Percentiles rank a stretch among this genome's conserved stretches.
Conservation (phyloP, 2,329 filamentous ascomycete genomes). For the Pseudogymnoascus sp. region DNA sequence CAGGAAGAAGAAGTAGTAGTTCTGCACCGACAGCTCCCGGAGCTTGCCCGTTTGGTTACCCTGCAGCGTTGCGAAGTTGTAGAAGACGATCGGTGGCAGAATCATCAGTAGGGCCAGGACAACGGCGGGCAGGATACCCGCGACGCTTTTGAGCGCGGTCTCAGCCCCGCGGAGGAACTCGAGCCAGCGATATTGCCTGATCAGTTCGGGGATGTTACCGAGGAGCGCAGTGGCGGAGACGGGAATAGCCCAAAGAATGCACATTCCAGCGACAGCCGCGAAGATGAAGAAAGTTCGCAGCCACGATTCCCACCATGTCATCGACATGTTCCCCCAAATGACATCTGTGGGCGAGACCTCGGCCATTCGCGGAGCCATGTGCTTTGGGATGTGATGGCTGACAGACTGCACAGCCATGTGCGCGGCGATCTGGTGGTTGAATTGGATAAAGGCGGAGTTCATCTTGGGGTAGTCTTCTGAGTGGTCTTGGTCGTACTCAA, state of each 20-base stretch:
- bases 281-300: slow-evolving; percentile 51
- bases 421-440: slow-evolving; percentile 93
- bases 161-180: slow-evolving; percentile 55
- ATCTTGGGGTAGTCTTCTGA: slow-evolving; percentile 82
- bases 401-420: slow-evolving; percentile 96
- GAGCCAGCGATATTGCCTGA: slow-evolving; percentile 59
- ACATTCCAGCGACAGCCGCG: slow-evolving; percentile 59
- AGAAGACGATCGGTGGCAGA: slow-evolving; percentile 73
- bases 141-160: slow-evolving; percentile 54
- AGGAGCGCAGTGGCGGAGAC: slow-evolving; percentile 81
- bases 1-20: slow-evolving; percentile 87
- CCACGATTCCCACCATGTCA: slow-evolving; percentile 89
- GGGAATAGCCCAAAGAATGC: slow-evolving; percentile 83
- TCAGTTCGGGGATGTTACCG: slow-evolving; percentile 66
- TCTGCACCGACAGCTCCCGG: slow-evolving; percentile 74
- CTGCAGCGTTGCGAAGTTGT: slow-evolving; percentile 61
- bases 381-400: slow-evolving; percentile 81
- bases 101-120: slow-evolving; percentile 69
- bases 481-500: slow-evolving; percentile 79
- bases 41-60: slow-evolving; percentile 77
- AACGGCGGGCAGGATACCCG: slow-evolving; percentile 77
- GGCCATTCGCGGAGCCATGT: slow-evolving; percentile 88
- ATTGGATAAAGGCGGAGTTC: slow-evolving; percentile 97
- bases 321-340: slow-evolving; percentile 94
- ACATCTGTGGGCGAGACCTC: slow-evolving; percentile 91